These are phyloP conservation scores for Fusarium continuum DNA, from an alignment of 2,329 filamentous ascomycete genomes.

Conservation along the genomic window DNA sequence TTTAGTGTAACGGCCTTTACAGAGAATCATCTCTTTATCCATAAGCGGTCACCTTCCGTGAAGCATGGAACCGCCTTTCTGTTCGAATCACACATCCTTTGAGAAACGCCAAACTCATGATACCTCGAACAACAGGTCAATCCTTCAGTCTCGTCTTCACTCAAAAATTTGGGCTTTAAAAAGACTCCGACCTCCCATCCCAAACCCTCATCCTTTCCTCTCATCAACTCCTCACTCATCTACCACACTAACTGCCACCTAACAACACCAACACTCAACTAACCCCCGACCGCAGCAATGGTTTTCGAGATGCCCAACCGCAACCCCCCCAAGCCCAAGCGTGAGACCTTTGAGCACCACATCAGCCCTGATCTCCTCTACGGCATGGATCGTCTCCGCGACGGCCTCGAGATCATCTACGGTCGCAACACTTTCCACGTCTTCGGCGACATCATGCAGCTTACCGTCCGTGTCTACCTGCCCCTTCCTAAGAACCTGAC, in stretches of 20 bases:
- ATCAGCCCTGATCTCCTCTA: not conserved
- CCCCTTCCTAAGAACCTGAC: not conserved
- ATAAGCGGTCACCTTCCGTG: not conserved
- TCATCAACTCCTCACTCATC: too few relatives aligned
- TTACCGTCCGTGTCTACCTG: not conserved
- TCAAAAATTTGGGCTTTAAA: not conserved
- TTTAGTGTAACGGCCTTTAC: too few relatives aligned
- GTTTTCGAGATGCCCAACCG: not conserved
- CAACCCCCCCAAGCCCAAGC: not conserved
- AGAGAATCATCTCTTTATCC: not conserved
- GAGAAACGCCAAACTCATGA: not conserved
- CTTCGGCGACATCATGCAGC: slow-evolving; percentile 14
- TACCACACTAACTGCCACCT: not conserved
- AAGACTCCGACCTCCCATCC: too few relatives aligned
- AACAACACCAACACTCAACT: not conserved
- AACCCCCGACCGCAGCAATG: not conserved
- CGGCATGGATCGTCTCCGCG: not conserved
- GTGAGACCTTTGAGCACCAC: not conserved
- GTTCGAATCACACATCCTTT: not conserved
- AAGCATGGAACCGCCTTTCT: not conserved
- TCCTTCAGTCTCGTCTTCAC: not conserved
- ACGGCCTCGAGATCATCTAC: not conserved
- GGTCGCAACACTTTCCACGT: slow-evolving; percentile 9
- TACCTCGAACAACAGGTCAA: not conserved
- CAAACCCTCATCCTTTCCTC: too few relatives aligned